Base-by-base conservation (phyloP, 116 monocot genomes). In the Trichopus zeylanicus region DNA sequence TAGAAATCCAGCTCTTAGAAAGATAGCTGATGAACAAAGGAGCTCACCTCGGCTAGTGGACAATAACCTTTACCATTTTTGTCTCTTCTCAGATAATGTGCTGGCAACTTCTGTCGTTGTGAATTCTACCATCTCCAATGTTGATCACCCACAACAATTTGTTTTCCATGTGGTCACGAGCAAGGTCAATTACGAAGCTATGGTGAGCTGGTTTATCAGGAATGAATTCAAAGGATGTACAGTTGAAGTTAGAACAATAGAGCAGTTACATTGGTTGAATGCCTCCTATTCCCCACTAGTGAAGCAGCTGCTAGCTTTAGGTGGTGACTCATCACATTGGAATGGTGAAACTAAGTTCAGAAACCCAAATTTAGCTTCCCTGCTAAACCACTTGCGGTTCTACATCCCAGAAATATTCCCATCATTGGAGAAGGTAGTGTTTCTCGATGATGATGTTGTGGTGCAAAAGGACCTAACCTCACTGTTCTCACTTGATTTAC, bases 141-240 rank as follows among this genome's bases (percentile, higher is more conserved):
- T 72, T 27, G 75, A 81, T 37, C 84, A 89, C 48, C 84, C 88
- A 16, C 74, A 81, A 38, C 81, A 78, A 31, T 63, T 89, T 35
- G 88, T 84, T 22, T 89, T 89, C 46, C 88, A 89, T 61, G 60
- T 89, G 7, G 78, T 89, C 21, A 89, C 88, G 20, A 59, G 73
- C 59, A 33, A 31, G 32, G 60, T 70, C 53, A 74, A 66, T 48
- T 89, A 71, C 53, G 32, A 24, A 23, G 70, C 84, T 20, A 80
- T 89, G 80, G 23, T 32, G 8, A 47, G 67, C 16, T 89, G 88
- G 88, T 89, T 89, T 56, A 53, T 61, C 21, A 75, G 29, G 48
- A 77, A 81, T 61, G 60, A 81, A 39, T 89, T 81, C 46, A 68
- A 66, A 63, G 88, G 88, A 20, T 75, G 73, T 39, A 75, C 66